phyloP scores from a whole-genome alignment of 106 monocot genomes.

The Dendrobium chrysotoxum region DNA sequence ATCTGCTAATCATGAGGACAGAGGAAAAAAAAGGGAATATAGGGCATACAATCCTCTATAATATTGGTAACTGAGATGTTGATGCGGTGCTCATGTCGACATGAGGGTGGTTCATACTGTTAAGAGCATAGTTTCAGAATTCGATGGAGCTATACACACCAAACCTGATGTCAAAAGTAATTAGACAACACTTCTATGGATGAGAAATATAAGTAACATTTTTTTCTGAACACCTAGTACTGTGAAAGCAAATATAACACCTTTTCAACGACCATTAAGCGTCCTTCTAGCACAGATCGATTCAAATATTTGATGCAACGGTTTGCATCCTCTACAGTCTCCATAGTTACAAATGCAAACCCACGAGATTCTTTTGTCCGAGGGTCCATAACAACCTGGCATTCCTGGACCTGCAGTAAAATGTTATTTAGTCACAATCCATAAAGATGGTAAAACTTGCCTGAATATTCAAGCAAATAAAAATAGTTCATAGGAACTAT shows the following conservation, averaged over 20 bases:
- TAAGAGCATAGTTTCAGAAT: constrained; percentile 53
- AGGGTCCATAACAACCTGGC: constrained; percentile 73
- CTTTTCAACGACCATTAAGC: constrained; percentile 80
- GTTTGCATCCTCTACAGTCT: constrained; percentile 50
- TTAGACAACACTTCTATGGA: constrained; percentile 43
- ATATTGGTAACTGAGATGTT: constrained; percentile 43
- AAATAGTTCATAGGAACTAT: background rate
- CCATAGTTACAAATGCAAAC: constrained; percentile 90
- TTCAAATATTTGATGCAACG: constrained; percentile 65
- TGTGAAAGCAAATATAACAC: constrained; percentile 19
- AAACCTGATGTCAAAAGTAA: constrained; percentile 64
- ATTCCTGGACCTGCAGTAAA: constrained; percentile 50
- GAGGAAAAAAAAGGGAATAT: constrained; percentile 19
- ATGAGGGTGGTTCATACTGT: constrained; percentile 46
- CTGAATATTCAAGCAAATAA: background rate
- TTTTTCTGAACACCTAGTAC: background rate
- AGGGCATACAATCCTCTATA: constrained; percentile 46
- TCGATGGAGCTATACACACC: constrained; percentile 53
- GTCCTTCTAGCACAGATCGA: constrained; percentile 75
- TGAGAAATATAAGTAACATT: constrained; percentile 15
- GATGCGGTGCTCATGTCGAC: constrained; percentile 57
- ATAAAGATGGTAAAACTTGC: background rate
- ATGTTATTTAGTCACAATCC: background rate
- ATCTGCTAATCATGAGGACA: constrained; percentile 8
- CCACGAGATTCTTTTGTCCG: constrained; percentile 82